These are phyloP conservation scores for Antitrichia curtipendula DNA, from an alignment of 225 moss, liverwort and hornwort genomes.

Conservation along the genomic window DNA sequence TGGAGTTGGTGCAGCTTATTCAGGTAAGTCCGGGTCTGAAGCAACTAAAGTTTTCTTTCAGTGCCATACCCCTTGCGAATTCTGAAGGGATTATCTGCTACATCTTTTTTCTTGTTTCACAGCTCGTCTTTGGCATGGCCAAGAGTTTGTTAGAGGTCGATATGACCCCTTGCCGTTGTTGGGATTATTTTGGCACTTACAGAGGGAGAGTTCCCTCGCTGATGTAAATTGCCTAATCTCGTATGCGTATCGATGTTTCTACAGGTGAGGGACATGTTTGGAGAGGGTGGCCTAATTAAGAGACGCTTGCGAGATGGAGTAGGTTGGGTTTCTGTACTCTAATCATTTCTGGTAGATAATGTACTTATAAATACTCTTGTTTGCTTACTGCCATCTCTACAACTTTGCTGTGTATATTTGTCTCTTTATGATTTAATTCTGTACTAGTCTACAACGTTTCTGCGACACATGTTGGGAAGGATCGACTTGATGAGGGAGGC, in stretches of 20 bases:
- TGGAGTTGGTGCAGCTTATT: slow-evolving; percentile 73
- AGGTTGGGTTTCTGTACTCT: slow-evolving; percentile 29
- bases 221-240: neutral
- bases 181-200: neutral
- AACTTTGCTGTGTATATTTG: neutral
- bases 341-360: neutral
- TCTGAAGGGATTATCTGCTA: neutral
- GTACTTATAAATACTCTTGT: neutral
- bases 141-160: neutral
- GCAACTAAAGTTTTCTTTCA: neutral
- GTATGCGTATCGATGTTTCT: neutral
- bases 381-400: neutral
- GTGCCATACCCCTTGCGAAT: neutral
- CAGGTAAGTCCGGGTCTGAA: slow-evolving; percentile 38
- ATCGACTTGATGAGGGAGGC: neutral
- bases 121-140: neutral
- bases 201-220: neutral
- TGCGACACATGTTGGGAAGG: neutral
- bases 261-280: slow-evolving; percentile 94
- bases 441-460: neutral
- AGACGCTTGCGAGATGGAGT: slow-evolving; percentile 79
- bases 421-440: neutral
- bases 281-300: slow-evolving; percentile 74
- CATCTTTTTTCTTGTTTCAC: neutral
- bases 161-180: neutral